Conservation (phyloP, 2,329 filamentous ascomycete species). For the Truncatella angustata region DNA sequence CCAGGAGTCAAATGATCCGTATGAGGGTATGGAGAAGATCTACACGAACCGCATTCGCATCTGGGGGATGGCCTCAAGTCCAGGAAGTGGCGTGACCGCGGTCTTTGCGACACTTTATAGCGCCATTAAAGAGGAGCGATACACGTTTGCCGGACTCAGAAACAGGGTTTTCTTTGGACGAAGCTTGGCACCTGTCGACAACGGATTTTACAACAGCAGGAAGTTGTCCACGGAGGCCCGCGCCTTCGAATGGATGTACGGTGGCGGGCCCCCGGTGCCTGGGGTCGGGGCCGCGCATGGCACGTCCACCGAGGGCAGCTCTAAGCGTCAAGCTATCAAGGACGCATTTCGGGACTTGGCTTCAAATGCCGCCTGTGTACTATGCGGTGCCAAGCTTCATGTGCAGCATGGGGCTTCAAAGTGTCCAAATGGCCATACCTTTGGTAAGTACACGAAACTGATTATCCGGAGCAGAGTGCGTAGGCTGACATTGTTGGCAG, state of each 20-base stretch:
- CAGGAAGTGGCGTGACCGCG: slow-evolving; percentile 50
- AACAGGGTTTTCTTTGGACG: slow-evolving; percentile 37
- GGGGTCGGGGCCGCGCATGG: slow-evolving; percentile 27
- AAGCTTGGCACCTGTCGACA: slow-evolving; percentile 9
- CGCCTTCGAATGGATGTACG: slow-evolving; percentile 61
- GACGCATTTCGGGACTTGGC: slow-evolving; percentile 37
- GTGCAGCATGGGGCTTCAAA: slow-evolving; percentile 32
- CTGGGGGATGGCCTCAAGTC: slow-evolving; percentile 52
- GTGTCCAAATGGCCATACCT: slow-evolving; percentile 39
- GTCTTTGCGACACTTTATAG: slow-evolving; percentile 49
- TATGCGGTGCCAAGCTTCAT: slow-evolving; percentile 40
- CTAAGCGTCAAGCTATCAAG: slow-evolving; percentile 12
- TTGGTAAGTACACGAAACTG: slow-evolving; percentile 24
- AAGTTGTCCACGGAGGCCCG: slow-evolving; percentile 51
- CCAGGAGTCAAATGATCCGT: slow-evolving; percentile 20
- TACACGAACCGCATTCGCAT: slow-evolving; percentile 50
- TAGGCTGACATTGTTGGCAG: slow-evolving; percentile 24
- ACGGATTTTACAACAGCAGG: slow-evolving; percentile 10
- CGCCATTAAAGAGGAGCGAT: slow-evolving; percentile 46
- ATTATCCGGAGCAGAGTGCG: too few relatives aligned
- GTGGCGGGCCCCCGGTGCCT: slow-evolving; percentile 43
- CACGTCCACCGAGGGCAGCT: background rate
- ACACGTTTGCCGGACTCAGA: slow-evolving; percentile 33
- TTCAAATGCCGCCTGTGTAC: slow-evolving; percentile 41
- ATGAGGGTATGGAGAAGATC: slow-evolving; percentile 37